These are phyloP conservation scores for Trichoderma sp. DNA, from an alignment of 2,329 filamentous ascomycete genomes.

Conservation along the genomic window DNA sequence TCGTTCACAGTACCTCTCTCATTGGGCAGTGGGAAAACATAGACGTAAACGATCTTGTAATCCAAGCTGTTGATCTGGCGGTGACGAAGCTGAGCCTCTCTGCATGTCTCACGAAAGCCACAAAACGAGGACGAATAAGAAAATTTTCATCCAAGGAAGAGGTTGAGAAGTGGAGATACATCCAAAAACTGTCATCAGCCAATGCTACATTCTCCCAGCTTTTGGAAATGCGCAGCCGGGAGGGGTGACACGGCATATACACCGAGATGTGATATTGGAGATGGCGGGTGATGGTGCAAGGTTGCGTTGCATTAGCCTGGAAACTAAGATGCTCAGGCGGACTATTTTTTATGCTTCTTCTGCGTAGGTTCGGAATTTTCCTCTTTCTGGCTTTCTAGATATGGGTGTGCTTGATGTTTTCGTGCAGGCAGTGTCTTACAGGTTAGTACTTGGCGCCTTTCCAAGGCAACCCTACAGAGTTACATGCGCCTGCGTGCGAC, in stretches of 20 bases:
- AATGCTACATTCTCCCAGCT: background rate
- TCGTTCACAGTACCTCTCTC: background rate
- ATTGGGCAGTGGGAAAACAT: background rate
- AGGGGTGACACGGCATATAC: conserved; percentile 20
- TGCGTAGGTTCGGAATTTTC: background rate
- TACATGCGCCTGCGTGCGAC: background rate
- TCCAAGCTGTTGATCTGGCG: conserved; percentile 2
- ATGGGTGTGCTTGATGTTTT: background rate
- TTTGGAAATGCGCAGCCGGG: conserved; percentile 3
- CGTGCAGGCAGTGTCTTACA: background rate
- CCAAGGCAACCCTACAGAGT: background rate
- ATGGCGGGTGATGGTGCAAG: conserved; percentile 16
- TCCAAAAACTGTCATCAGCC: background rate
- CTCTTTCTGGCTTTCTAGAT: background rate
- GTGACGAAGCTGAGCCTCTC: conserved; percentile 14
- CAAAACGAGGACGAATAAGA: background rate
- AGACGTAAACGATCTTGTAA: background rate
- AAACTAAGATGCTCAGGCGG: background rate
- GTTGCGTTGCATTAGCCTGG: conserved; percentile 16
- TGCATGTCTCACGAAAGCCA: background rate
- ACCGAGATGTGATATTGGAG: conserved; percentile 25
- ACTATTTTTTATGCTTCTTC: background rate
- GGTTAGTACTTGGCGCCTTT: background rate
- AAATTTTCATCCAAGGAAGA: background rate
- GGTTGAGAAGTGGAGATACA: background rate